Evolutionary conservation across 148 eudicot species (phyloP).

Genomic region (Spergularia marina): DNA sequence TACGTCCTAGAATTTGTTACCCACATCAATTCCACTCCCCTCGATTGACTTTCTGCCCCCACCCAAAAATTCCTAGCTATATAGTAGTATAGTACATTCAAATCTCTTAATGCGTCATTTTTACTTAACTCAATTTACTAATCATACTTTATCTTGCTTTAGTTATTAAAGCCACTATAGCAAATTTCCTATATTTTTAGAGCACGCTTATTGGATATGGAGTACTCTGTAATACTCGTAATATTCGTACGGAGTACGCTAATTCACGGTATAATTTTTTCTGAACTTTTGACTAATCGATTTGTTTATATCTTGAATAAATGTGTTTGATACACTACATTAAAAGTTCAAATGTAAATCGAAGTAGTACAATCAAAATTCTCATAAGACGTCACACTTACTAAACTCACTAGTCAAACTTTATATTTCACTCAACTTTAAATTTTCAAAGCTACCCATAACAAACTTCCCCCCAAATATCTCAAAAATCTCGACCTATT

Average conservation of each 20-base stretch:
- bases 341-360: too few relatives aligned
- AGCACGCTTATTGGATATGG: too few relatives aligned
- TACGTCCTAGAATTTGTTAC: not conserved
- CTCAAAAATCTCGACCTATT: conserved; percentile 3
- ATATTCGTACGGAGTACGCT: too few relatives aligned
- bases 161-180: too few relatives aligned
- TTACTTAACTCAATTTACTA: not conserved
- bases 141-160: not conserved
- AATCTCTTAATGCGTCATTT: not conserved
- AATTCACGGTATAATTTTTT: too few relatives aligned
- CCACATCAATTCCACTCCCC: conserved; percentile 9
- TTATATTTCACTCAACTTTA: too few relatives aligned
- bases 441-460: not conserved
- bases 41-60: conserved; percentile 18
- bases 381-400: not conserved
- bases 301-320: too few relatives aligned
- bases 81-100: not conserved
- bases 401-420: not conserved
- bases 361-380: not conserved
- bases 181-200: too few relatives aligned
- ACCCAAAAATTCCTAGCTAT: conserved; percentile 5
- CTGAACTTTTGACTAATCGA: too few relatives aligned
- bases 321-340: too few relatives aligned
- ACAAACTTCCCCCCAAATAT: not conserved
- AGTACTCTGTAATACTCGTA: too few relatives aligned